Evolutionary conservation across 495 filamentous ascomycete genomes (phyloP).

Genomic region (Neurospora sp.): DNA sequence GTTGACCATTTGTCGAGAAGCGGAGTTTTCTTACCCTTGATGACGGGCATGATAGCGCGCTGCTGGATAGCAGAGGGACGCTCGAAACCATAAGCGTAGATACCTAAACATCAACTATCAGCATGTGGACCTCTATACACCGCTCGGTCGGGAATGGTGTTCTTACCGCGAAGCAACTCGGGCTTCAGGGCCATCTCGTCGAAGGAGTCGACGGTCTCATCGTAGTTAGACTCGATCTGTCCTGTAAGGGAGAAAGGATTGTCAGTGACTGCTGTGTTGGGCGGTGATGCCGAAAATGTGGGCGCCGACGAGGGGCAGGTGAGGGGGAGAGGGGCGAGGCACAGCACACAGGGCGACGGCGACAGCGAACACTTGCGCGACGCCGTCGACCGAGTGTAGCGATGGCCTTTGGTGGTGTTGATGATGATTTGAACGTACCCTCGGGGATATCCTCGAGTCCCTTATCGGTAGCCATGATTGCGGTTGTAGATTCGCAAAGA

Average conservation of each 20-base stretch:
- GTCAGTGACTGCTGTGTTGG: conserved; percentile 9
- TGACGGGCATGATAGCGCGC: conserved; percentile 98
- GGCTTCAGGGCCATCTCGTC: conserved; percentile 94
- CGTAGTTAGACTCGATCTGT: conserved; percentile 99
- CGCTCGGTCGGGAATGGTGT: not conserved
- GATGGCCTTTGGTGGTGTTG: not conserved
- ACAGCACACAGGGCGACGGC: not conserved
- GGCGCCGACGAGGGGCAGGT: not conserved
- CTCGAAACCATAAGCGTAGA: conserved; percentile 99
- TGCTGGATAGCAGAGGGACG: conserved; percentile 98
- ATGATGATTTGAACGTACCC: conserved; percentile 44
- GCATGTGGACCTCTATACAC: conserved; percentile 2
- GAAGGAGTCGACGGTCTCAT: conserved; percentile 98
- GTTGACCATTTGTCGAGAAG: conserved; percentile 3
- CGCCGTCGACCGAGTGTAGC: not conserved
- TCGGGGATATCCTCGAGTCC: conserved; percentile 94
- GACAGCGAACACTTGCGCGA: not conserved
- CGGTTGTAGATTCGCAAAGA: conserved; percentile 38
- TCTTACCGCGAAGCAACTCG: conserved; percentile 91
- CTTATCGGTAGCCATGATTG: conserved; percentile 96
- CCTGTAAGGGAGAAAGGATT: conserved; percentile 39
- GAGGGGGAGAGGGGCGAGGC: not conserved
- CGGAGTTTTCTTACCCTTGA: conserved; percentile 72
- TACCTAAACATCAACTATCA: conserved; percentile 46
- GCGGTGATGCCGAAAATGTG: not conserved